These are phyloP conservation scores for Paraphaeosphaeria sporulosa DNA, from an alignment of 2,329 filamentous ascomycete species.

Conservation along the genomic window DNA sequence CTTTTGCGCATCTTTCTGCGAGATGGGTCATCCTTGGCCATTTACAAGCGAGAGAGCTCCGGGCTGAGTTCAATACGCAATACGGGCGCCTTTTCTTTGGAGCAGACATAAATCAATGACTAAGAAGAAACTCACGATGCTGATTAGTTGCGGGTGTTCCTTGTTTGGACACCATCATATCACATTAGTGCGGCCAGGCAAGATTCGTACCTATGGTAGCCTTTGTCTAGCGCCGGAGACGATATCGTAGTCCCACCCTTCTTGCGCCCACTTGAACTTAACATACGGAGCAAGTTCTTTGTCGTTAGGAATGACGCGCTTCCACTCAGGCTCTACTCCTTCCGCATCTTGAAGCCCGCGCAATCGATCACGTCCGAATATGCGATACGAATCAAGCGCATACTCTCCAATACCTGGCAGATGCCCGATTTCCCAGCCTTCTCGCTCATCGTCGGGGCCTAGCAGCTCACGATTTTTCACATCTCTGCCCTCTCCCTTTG, in stretches of 20 bases:
- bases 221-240: slow-evolving; percentile 62
- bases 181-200: not conserved
- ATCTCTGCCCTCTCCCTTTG: slow-evolving; percentile 40
- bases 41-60: too few relatives aligned
- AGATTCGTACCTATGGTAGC: not conserved
- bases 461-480: slow-evolving; percentile 53
- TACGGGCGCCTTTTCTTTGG: too few relatives aligned
- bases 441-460: slow-evolving; percentile 48
- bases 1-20: too few relatives aligned
- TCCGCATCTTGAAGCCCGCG: slow-evolving; percentile 60
- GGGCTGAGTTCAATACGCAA: too few relatives aligned
- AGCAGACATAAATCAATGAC: too few relatives aligned
- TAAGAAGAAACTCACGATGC: too few relatives aligned
- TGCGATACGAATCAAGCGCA: slow-evolving; percentile 88
- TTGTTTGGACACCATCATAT: too few relatives aligned
- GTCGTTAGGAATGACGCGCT: slow-evolving; percentile 80
- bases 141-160: too few relatives aligned
- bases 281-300: slow-evolving; percentile 90
- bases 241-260: slow-evolving; percentile 84
- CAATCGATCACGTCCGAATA: slow-evolving; percentile 85
- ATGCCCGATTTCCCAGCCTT: slow-evolving; percentile 83
- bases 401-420: slow-evolving; percentile 78
- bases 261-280: slow-evolving; percentile 89
- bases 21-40: too few relatives aligned
- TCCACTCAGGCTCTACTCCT: slow-evolving; percentile 85